Evolutionary conservation across 225 moss, liverwort and hornwort species (phyloP).

Genomic region (Physcomitrium patens): DNA sequence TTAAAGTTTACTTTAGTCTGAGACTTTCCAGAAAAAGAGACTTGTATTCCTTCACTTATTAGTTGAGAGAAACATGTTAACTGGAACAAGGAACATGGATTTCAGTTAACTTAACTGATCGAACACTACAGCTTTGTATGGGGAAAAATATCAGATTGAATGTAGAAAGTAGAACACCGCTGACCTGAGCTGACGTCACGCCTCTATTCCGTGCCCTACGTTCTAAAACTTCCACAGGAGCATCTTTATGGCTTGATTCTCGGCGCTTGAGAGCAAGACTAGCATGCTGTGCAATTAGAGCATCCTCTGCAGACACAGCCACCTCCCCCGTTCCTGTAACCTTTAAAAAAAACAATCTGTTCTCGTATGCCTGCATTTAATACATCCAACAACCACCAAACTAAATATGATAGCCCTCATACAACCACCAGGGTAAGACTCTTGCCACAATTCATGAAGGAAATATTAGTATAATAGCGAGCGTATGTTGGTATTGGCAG

Average conservation of each 20-base stretch:
- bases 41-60: conserved; percentile 10
- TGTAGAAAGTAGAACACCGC: conserved; percentile 22
- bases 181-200: conserved; percentile 59
- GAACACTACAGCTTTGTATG: not conserved
- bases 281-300: conserved; percentile 83
- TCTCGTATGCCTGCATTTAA: conserved; percentile 76
- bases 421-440: too few species aligned
- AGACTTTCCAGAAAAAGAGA: conserved; percentile 14
- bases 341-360: conserved; percentile 78
- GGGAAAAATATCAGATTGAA: not conserved
- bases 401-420: not conserved
- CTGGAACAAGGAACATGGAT: conserved; percentile 7
- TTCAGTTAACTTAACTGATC: not conserved
- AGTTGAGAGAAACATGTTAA: not conserved
- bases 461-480: not conserved
- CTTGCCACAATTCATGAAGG: too few species aligned
- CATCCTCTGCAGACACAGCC: conserved; percentile 85
- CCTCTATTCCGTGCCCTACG: conserved; percentile 56
- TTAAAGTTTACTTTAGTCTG: conserved; percentile 16
- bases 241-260: conserved; percentile 47
- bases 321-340: conserved; percentile 78
- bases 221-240: conserved; percentile 46
- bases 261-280: conserved; percentile 79
- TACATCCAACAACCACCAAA: conserved; percentile 29
- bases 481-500: conserved; percentile 11